Conservation (phyloP, 2,329 filamentous ascomycete genomes). For the Xylariales sp. region DNA sequence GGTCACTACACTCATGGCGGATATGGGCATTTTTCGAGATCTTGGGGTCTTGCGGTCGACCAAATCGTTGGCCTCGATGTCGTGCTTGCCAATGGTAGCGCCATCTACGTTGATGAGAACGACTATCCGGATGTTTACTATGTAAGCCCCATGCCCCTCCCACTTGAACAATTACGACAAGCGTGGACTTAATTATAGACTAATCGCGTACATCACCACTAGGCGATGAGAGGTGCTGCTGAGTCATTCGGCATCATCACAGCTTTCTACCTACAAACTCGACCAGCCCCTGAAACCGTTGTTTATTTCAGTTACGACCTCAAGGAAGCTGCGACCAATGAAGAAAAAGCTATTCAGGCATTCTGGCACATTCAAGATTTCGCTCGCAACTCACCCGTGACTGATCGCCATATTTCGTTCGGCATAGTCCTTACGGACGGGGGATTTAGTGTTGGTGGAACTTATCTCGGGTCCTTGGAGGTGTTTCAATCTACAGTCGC, state of each 20-base stretch:
- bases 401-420: constrained; percentile 27
- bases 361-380: constrained; percentile 24
- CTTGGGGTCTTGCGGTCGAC: constrained; percentile 48
- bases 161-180: background rate
- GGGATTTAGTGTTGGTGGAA: constrained; percentile 26
- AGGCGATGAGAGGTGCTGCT: constrained; percentile 37
- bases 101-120: constrained; percentile 12
- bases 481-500: constrained; percentile 21
- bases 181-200: no score
- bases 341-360: background rate
- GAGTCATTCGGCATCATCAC: constrained; percentile 35
- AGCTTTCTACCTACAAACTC: constrained; percentile 30
- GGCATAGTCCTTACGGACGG: constrained; percentile 18
- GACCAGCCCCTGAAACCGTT: constrained; percentile 26
- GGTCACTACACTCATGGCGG: constrained; percentile 44
- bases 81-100: constrained; percentile 31
- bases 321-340: constrained; percentile 1
- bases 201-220: no score
- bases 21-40: constrained; percentile 37
- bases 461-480: constrained; percentile 24
- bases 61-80: constrained; percentile 43
- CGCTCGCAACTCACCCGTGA: constrained; percentile 23
- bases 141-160: constrained; percentile 15
- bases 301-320: constrained; percentile 29
- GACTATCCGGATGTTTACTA: constrained; percentile 22